Percentiles rank a stretch among this genome's conserved stretches.
phyloP scores from a whole-genome alignment of 805 yeast species.

The Kluyveromyces nonfermentans region DNA sequence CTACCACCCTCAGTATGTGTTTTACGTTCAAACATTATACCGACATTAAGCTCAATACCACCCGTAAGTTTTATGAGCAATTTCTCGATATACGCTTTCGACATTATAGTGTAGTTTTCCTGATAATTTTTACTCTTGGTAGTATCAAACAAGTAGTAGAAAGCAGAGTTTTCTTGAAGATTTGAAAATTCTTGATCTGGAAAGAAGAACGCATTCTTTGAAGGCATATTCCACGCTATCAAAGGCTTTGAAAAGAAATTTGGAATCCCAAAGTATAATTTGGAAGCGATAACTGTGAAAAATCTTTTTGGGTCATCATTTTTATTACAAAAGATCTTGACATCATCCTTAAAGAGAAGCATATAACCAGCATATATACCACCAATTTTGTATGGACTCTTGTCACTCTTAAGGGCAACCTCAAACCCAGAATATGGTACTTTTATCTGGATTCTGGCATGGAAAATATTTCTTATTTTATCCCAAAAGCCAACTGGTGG shows the following conservation, averaged over 20 bases:
- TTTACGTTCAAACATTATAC: conserved; percentile 47
- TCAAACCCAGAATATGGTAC: conserved; percentile 46
- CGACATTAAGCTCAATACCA: conserved; percentile 48
- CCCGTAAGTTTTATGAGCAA: conserved; percentile 50
- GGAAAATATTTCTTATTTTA: conserved; percentile 65
- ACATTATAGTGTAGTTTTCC: conserved; percentile 17
- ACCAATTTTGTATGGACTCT: conserved; percentile 67
- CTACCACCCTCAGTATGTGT: conserved; percentile 28
- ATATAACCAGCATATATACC: conserved; percentile 68
- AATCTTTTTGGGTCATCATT: conserved; percentile 61
- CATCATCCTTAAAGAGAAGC: conserved; percentile 57
- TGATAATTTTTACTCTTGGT: conserved; percentile 12
- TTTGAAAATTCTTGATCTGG: conserved; percentile 34
- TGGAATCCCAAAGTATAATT: conserved; percentile 65
- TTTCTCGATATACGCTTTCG: conserved; percentile 35
- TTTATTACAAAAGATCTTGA: conserved; percentile 51
- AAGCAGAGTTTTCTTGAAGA: conserved; percentile 38
- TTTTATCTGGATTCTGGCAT: conserved; percentile 52
- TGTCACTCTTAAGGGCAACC: conserved; percentile 61
- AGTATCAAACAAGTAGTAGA: conserved; percentile 36
- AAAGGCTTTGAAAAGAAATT: conserved; percentile 51
- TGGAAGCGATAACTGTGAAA: conserved; percentile 51
- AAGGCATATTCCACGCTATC: conserved; percentile 50
- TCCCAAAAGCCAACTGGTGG: conserved; percentile 89
- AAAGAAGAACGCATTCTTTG: conserved; percentile 36